These are phyloP conservation scores for Pythium graminicola DNA, from an alignment of 352 stramenopile genomes.

Conservation along the genomic window DNA sequence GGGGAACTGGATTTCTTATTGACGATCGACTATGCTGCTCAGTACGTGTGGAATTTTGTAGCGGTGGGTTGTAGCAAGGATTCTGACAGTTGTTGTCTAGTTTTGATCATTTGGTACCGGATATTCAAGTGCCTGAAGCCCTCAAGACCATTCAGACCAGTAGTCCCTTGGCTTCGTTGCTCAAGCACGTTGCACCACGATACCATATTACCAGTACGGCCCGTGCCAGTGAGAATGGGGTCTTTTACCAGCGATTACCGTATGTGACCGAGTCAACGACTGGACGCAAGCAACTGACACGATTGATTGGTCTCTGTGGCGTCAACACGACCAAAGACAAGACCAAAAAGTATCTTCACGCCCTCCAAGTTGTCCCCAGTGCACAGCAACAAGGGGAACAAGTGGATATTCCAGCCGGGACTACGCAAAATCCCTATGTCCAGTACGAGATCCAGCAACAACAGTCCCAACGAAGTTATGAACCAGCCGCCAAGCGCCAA, in stretches of 20 bases:
- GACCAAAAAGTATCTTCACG: constrained; percentile 74
- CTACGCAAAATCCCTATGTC: constrained; percentile 66
- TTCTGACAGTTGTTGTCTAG: not conserved
- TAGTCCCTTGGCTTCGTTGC: constrained; percentile 22
- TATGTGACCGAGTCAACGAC: constrained; percentile 57
- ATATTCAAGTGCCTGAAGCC: constrained; percentile 46
- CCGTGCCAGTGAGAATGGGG: constrained; percentile 24
- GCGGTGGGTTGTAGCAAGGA: not conserved
- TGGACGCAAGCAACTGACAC: constrained; percentile 53
- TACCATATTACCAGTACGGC: constrained; percentile 63
- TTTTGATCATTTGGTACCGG: constrained; percentile 42
- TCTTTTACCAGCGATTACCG: constrained; percentile 75
- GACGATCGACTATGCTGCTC: constrained; percentile 39
- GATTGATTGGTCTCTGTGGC: constrained; percentile 61
- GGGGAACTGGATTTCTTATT: constrained; percentile 56
- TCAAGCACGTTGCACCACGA: constrained; percentile 47
- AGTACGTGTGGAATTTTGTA: constrained; percentile 18
- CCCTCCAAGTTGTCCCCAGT: constrained; percentile 50
- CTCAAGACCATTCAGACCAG: constrained; percentile 38
- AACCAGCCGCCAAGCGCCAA: constrained; percentile 37
- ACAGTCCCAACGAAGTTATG: constrained; percentile 11
- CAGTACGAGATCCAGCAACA: constrained; percentile 17
- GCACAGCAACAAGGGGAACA: constrained; percentile 27
- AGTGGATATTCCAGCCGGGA: constrained; percentile 60
- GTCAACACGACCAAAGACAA: constrained; percentile 62